Conservation (phyloP, 73 alveolate species). For the Vitrella brassicaformis region DNA sequence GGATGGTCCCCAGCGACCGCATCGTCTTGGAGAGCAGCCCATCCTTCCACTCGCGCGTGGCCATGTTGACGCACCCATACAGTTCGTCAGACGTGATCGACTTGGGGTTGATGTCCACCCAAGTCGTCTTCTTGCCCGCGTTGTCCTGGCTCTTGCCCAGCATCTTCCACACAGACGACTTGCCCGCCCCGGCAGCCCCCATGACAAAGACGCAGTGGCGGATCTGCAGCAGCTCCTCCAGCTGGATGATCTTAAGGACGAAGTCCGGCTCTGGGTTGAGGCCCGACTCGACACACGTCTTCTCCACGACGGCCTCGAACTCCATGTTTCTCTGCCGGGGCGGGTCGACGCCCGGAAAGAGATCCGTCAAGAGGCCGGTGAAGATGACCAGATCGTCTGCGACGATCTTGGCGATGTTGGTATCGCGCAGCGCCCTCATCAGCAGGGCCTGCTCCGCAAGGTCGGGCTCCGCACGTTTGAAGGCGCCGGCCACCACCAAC, state of each 20-base stretch:
- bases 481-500: constrained; percentile 99
- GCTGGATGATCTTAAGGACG: constrained; percentile 78
- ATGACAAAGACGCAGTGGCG: constrained; percentile 99
- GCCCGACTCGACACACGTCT: constrained; percentile 69
- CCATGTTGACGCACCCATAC: constrained; percentile 67
- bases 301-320: constrained; percentile 74
- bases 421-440: constrained; percentile 99
- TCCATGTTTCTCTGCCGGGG: constrained; percentile 88
- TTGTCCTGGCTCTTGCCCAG: constrained; percentile 93
- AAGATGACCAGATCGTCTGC: constrained; percentile 95
- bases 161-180: constrained; percentile 92
- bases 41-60: constrained; percentile 99
- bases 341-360: constrained; percentile 80
- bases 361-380: constrained; percentile 78
- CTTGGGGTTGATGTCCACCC: constrained; percentile 93
- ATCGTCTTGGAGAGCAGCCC: constrained; percentile 96
- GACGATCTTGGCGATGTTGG: constrained; percentile 98
- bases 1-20: constrained; percentile 85
- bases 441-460: constrained; percentile 88
- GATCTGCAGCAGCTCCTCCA: constrained; percentile 75
- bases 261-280: constrained; percentile 81
- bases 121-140: constrained; percentile 87
- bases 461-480: constrained; percentile 77
- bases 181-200: constrained; percentile 99
- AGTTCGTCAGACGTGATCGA: constrained; percentile 88